Percentiles rank a stretch among this genome's conserved stretches.
phyloP scores from a whole-genome alignment of 1,284 basidiomycete genomes.

The Malassezia pachydermatis region DNA sequence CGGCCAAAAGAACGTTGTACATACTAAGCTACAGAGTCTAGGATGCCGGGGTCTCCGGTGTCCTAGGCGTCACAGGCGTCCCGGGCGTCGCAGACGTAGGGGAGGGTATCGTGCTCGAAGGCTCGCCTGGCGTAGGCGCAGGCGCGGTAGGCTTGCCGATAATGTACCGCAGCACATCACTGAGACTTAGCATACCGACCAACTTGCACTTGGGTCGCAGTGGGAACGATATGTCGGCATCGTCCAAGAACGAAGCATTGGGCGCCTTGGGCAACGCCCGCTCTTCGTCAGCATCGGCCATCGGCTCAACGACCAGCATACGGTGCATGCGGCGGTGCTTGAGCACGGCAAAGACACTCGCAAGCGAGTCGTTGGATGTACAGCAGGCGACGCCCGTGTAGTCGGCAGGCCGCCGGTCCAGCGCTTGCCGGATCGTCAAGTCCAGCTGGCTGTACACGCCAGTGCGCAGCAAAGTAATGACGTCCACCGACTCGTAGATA shows the following conservation, averaged over 20 bases:
- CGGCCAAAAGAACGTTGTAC: no score
- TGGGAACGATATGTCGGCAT: not conserved
- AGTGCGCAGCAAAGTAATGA: conserved; percentile 71
- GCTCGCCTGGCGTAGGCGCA: not conserved
- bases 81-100: no score
- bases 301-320: conserved; percentile 50
- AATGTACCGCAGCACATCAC: conserved; percentile 40
- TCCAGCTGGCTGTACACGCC: conserved; percentile 90
- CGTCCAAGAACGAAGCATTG: not conserved
- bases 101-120: not conserved
- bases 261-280: not conserved
- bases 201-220: conserved; percentile 13
- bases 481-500: conserved; percentile 96
- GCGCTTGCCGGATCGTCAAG: conserved; percentile 83
- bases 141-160: conserved; percentile 24
- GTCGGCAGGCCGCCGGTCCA: conserved; percentile 74
- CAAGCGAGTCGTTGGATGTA: conserved; percentile 83
- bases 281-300: conserved; percentile 1
- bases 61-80: no score
- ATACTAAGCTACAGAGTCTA: no score
- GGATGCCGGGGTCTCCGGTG: no score
- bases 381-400: conserved; percentile 95
- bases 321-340: conserved; percentile 88
- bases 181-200: conserved; percentile 42
- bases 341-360: conserved; percentile 79